A percentile compares a stretch with the other conserved stretches of the same genome.
Conservation (phyloP, 2,329 filamentous ascomycete genomes). For the Cytospora piceae region DNA sequence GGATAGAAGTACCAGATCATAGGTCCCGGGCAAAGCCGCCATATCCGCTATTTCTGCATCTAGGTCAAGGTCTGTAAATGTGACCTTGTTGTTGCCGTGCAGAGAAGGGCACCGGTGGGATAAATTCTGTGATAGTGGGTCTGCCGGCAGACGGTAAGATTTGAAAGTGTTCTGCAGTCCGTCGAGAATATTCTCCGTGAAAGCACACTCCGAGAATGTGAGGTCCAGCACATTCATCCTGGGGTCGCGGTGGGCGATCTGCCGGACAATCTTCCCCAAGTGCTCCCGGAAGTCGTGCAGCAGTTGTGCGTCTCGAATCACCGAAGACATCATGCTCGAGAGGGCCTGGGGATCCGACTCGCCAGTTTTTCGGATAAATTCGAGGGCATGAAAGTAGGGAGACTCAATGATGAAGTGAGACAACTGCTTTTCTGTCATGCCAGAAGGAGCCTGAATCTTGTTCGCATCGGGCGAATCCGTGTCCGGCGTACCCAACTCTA, state of each 20-base stretch:
- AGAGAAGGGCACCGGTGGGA: slow-evolving; percentile 26
- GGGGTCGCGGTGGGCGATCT: slow-evolving; percentile 46
- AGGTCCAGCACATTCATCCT: slow-evolving; percentile 46
- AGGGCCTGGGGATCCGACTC: slow-evolving; percentile 36
- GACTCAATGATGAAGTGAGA: slow-evolving; percentile 40
- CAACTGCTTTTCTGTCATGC: slow-evolving; percentile 38
- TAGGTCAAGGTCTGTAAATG: slow-evolving; percentile 34
- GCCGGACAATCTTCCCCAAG: slow-evolving; percentile 40
- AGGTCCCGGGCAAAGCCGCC: slow-evolving; percentile 21
- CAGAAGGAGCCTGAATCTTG: background rate
- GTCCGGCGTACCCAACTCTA: background rate
- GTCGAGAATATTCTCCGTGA: slow-evolving; percentile 40
- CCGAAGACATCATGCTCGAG: slow-evolving; percentile 31
- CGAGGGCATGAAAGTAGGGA: slow-evolving; percentile 38
- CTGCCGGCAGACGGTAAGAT: slow-evolving; percentile 37
- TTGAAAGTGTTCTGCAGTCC: slow-evolving; percentile 40
- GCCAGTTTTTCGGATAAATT: slow-evolving; percentile 37
- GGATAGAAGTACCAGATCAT: slow-evolving; percentile 37
- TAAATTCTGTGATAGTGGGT: slow-evolving; percentile 32
- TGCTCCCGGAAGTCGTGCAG: slow-evolving; percentile 40
- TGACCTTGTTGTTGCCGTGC: slow-evolving; percentile 30
- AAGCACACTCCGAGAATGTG: slow-evolving; percentile 37
- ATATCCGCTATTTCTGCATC: slow-evolving; percentile 26
- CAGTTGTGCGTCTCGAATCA: slow-evolving; percentile 40
- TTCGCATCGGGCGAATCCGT: too few species aligned